phyloP scores from a whole-genome alignment of 768 basidiomycete species.

The Harrya chromipes region DNA sequence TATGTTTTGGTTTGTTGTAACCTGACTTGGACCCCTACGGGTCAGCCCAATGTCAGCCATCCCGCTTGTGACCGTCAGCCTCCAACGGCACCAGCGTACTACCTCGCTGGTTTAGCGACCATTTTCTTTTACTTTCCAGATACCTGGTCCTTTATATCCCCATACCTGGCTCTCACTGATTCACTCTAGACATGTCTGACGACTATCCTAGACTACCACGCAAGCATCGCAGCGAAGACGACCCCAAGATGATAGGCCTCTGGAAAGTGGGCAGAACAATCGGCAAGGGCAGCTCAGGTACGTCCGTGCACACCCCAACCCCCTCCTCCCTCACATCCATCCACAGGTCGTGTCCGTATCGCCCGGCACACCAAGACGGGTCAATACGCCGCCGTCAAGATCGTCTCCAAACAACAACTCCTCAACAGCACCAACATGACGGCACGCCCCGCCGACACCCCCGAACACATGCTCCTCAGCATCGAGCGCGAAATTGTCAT shows the following conservation, averaged over 20 bases:
- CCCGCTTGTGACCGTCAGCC: constrained; percentile 20
- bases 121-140: background rate
- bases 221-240: constrained; percentile 32
- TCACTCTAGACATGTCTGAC: constrained; percentile 26
- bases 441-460: constrained; percentile 59
- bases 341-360: constrained; percentile 81
- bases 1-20: constrained; percentile 7
- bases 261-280: constrained; percentile 88
- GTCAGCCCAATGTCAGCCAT: constrained; percentile 22
- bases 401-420: constrained; percentile 73
- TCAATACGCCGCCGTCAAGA: constrained; percentile 92
- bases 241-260: constrained; percentile 68
- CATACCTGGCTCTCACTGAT: constrained; percentile 15
- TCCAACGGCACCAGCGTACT: background rate
- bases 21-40: constrained; percentile 1
- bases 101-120: background rate
- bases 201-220: constrained; percentile 30
- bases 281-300: constrained; percentile 78
- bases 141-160: background rate
- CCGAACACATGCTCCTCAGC: constrained; percentile 73
- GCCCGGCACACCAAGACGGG: constrained; percentile 86
- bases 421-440: constrained; percentile 53
- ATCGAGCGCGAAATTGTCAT: constrained; percentile 94
- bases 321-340: background rate
- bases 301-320: constrained; percentile 9